A percentile compares a stretch with the other conserved stretches of the same genome.
These are phyloP conservation scores for Corynespora cassiicola DNA, from an alignment of 2,329 filamentous ascomycete species.

Conservation along the genomic window DNA sequence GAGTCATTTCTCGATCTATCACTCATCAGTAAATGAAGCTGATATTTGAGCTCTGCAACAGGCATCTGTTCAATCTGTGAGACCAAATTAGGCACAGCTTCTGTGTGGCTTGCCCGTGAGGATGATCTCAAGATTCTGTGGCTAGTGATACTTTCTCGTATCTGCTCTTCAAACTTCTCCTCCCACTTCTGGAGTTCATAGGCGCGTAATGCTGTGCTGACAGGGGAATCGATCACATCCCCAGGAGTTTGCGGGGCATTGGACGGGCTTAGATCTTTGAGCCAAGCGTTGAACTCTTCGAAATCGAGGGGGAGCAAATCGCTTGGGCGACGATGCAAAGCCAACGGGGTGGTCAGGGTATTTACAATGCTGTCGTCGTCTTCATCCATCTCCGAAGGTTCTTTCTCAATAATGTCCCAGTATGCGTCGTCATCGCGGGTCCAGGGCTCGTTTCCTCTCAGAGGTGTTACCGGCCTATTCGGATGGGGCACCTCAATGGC, in stretches of 20 bases:
- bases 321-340: slow-evolving; percentile 11
- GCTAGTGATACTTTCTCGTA: not conserved
- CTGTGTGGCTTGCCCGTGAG: not conserved
- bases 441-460: slow-evolving; percentile 32
- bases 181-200: slow-evolving; percentile 23
- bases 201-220: slow-evolving; percentile 3
- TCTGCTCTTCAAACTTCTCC: slow-evolving; percentile 12
- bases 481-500: slow-evolving; percentile 14
- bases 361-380: not conserved
- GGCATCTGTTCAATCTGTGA: slow-evolving; percentile 16
- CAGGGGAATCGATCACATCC: not conserved
- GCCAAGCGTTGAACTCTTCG: slow-evolving; percentile 13
- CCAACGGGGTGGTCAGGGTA: slow-evolving; percentile 1
- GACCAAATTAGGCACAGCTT: slow-evolving; percentile 5
- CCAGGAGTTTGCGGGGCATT: not conserved
- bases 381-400: not conserved
- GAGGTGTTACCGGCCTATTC: slow-evolving; percentile 4
- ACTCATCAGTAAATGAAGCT: slow-evolving; percentile 14
- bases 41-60: slow-evolving; percentile 16
- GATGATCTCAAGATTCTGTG: not conserved
- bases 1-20: slow-evolving; percentile 5
- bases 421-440: slow-evolving; percentile 28
- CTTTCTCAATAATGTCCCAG: slow-evolving; percentile 27
- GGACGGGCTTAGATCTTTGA: slow-evolving; percentile 7
- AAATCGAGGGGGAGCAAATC: slow-evolving; percentile 7